These are phyloP conservation scores for Barnettozyma sucrosica DNA, from an alignment of 805 yeast genomes.

Conservation along the genomic window DNA sequence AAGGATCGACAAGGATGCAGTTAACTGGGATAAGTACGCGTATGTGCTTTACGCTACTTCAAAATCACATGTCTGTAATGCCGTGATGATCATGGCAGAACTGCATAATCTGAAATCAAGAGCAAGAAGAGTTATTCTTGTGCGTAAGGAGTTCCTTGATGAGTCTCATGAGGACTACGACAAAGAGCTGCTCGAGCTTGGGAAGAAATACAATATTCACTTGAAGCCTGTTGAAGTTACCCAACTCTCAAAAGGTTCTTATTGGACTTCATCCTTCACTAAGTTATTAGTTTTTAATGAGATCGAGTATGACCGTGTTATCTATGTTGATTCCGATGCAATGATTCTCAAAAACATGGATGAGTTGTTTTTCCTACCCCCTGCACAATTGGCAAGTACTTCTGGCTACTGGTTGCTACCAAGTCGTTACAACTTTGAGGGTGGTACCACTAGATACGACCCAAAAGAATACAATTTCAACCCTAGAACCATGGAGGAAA, in stretches of 20 bases:
- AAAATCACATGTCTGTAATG: slow-evolving; percentile 43
- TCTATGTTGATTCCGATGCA: slow-evolving; percentile 57
- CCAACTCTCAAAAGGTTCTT: neutral
- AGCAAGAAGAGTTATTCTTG: slow-evolving; percentile 43
- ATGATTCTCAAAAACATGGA: slow-evolving; percentile 40
- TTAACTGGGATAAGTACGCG: slow-evolving; percentile 42
- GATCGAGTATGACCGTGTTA: slow-evolving; percentile 43
- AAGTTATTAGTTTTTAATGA: slow-evolving; percentile 48
- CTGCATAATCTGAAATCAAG: slow-evolving; percentile 34
- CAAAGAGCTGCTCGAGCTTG: slow-evolving; percentile 3
- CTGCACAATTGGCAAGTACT: slow-evolving; percentile 41
- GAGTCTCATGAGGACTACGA: slow-evolving; percentile 10
- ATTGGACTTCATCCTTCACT: slow-evolving; percentile 39
- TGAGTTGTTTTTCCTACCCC: slow-evolving; percentile 47
- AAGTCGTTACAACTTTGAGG: slow-evolving; percentile 20
- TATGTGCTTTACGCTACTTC: slow-evolving; percentile 60
- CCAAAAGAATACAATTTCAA: neutral
- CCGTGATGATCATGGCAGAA: slow-evolving; percentile 41
- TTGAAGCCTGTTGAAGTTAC: slow-evolving; percentile 16
- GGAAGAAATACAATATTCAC: slow-evolving; percentile 8
- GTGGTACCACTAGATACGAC: slow-evolving; percentile 2
- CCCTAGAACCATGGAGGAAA: slow-evolving; percentile 1
- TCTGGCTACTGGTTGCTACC: slow-evolving; percentile 36
- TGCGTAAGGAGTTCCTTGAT: slow-evolving; percentile 26
- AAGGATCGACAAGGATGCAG: slow-evolving; percentile 14